phyloP scores from a whole-genome alignment of 2,329 filamentous ascomycete genomes.

The Didymella sp. region DNA sequence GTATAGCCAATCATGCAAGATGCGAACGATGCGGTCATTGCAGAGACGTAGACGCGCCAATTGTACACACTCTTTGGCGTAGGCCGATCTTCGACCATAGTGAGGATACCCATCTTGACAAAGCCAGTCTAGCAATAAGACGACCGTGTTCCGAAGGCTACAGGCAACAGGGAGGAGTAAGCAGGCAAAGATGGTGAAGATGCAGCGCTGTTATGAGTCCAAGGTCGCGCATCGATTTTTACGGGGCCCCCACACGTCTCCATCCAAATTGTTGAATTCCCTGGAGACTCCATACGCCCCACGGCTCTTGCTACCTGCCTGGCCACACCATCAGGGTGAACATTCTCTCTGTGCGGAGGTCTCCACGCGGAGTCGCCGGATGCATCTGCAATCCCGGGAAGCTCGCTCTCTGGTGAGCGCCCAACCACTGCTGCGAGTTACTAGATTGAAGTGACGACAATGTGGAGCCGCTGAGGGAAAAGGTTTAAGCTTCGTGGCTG shows the following conservation, averaged over 20 bases:
- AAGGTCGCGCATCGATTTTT: slow-evolving; percentile 11
- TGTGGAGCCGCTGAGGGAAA: slow-evolving; percentile 12
- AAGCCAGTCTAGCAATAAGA: not conserved
- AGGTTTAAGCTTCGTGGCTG: slow-evolving; percentile 20
- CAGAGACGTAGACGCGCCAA: slow-evolving; percentile 64
- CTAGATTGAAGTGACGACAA: slow-evolving; percentile 13
- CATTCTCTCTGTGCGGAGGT: slow-evolving; percentile 12
- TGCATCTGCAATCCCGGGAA: slow-evolving; percentile 9
- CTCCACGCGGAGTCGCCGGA: slow-evolving; percentile 12
- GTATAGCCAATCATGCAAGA: slow-evolving; percentile 69
- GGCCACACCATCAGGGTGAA: slow-evolving; percentile 10
- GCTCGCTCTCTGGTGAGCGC: slow-evolving; percentile 5
- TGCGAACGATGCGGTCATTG: slow-evolving; percentile 62
- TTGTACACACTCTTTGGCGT: slow-evolving; percentile 66
- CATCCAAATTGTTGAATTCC: slow-evolving; percentile 12
- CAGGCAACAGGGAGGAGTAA: not conserved
- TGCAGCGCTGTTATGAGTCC: slow-evolving; percentile 13
- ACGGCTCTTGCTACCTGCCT: slow-evolving; percentile 6
- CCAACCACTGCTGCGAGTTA: slow-evolving; percentile 8
- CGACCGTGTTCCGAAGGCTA: too few species aligned
- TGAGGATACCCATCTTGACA: slow-evolving; percentile 44
- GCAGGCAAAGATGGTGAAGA: not conserved
- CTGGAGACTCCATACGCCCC: slow-evolving; percentile 20
- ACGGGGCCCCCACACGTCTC: slow-evolving; percentile 20
- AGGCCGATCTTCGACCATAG: slow-evolving; percentile 53